A percentile compares a stretch with the other conserved stretches of the same genome.
These are phyloP conservation scores for Suillus paluster DNA, from an alignment of 768 basidiomycete genomes.

Conservation along the genomic window DNA sequence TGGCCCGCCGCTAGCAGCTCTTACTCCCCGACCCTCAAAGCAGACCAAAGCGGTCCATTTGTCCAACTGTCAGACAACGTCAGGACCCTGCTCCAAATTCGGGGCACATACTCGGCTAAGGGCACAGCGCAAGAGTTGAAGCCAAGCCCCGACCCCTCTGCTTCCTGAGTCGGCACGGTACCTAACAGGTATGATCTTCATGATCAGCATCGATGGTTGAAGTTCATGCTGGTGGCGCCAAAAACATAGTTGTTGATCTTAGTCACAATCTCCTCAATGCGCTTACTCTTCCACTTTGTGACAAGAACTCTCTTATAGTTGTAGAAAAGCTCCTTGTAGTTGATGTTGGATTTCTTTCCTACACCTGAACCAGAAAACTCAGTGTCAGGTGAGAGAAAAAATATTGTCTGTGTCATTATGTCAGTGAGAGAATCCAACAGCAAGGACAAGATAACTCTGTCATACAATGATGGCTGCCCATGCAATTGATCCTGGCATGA, in stretches of 20 bases:
- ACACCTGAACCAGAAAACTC: not conserved
- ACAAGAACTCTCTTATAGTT: conserved; percentile 1
- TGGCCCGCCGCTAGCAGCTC: too few species aligned
- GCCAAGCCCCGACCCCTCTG: too few species aligned
- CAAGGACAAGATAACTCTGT: too few species aligned
- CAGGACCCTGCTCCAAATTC: too few species aligned
- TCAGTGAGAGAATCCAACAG: not conserved
- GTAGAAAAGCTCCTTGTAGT: not conserved
- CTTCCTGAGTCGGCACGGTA: too few species aligned
- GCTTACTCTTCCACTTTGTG: not conserved
- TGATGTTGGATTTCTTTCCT: not conserved
- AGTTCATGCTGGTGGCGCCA: not conserved
- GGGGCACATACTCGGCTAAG: too few species aligned
- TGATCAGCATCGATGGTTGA: not conserved
- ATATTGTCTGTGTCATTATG: not conserved
- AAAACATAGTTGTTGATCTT: conserved; percentile 3
- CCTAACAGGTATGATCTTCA: not conserved
- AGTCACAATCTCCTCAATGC: not conserved
- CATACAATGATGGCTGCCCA: not conserved
- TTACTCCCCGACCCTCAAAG: too few species aligned
- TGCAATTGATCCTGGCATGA: not conserved
- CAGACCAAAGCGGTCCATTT: too few species aligned
- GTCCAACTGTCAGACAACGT: too few species aligned
- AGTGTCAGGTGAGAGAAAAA: not conserved
- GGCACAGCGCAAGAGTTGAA: too few species aligned